Base-by-base conservation (phyloP, 169 alveolate genomes). In the Fabrea salina region DNA sequence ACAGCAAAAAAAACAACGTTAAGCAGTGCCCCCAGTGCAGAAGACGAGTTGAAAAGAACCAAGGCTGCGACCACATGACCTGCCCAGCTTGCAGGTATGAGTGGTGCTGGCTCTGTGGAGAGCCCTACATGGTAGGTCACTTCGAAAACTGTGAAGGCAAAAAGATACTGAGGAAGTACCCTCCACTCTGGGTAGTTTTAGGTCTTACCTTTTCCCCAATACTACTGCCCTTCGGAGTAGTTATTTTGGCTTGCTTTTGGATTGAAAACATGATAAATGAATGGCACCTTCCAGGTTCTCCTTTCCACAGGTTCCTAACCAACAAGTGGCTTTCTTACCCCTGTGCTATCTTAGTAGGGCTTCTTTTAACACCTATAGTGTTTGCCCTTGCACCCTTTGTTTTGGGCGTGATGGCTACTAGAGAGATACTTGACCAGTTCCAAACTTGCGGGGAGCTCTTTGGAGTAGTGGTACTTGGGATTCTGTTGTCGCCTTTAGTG, bases 1-100 rank as follows among this genome's bases (percentile, higher is more conserved):
- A 72, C 44, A 56, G 39, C 32, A 30, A 53, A 0, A 25, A 44
- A 16, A 37, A 50, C 33, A 49, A 13, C 27, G 72, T 82, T 19
- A 72, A 64, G 61, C 19, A 27, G 25, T 82, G 87, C 66, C 87
- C 87, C 6, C 72, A 82, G 8, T 82, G 87, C 53, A 71, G 50
- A 50, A 19, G 53, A 11, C 16, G 56, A 8, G 51, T 75, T 22
- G 87, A 82, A 82, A 82, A 82, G 53, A 59, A 25, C 3, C 75
- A 56, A 64, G 87, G 87, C 49, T 82, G 87, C 32, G 61, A 67
- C 43, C 75, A 72, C 19, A 82, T 82, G 79, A 57, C 51, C 13
- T 82, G 87, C 79, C 19, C 54, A 3, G 44, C 44, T 22, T 82
- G 87, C 37, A 64, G 58, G n/a, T 19, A 49, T 82, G 68, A 82